Base-by-base conservation (phyloP, 495 filamentous ascomycete species). In the Echria macrotheca region DNA sequence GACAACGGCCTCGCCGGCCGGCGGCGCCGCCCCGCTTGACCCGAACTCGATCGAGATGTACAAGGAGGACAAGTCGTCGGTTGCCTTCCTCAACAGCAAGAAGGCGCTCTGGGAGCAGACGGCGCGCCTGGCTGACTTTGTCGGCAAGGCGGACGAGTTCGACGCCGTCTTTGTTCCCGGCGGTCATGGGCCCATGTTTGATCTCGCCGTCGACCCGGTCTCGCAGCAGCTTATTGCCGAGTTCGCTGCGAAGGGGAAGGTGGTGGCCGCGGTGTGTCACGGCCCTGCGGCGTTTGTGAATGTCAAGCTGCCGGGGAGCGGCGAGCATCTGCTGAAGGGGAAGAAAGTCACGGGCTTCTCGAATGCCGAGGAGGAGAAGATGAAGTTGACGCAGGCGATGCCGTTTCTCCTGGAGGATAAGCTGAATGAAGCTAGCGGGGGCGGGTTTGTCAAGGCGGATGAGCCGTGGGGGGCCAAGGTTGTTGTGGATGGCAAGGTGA, bases 141-240 rank as follows among this genome's bases (percentile, higher is more conserved):
- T 74, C 0, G 76, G 79, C 0, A 69, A 70, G 23, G 74, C 75
- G 0, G 61, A 50, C 33, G 81, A 87, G 36, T 89, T 80, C 57
- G 84, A 80, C 44, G 85, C 80, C 19, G 65, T 89, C 36, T 87
- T 83, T 63, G 87, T 77, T 62, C 83, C 86, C 10, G 86, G 86
- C 54, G 86, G 86, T 19, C 82, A 89, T 65, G 86, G 85, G n/a
- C 85, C 86, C 52, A 85, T 89, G 82, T 89, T 79, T 62, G 85
- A 87, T 54, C 72, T 87, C 1, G 69, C 71, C 21, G 57, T 52
- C 8, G 73, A 82, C 60, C 31, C 60, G 1, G 64, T 62, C 24
- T 81, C 76, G 17, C 70, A 82, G 43, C 58, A 71, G 3, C 60
- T 88, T 0, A 78, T 83, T 55, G 63, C 69, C 45, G 72, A 84